phyloP scores from a whole-genome alignment of 306 rosid species.

The Alnus glutinosa region DNA sequence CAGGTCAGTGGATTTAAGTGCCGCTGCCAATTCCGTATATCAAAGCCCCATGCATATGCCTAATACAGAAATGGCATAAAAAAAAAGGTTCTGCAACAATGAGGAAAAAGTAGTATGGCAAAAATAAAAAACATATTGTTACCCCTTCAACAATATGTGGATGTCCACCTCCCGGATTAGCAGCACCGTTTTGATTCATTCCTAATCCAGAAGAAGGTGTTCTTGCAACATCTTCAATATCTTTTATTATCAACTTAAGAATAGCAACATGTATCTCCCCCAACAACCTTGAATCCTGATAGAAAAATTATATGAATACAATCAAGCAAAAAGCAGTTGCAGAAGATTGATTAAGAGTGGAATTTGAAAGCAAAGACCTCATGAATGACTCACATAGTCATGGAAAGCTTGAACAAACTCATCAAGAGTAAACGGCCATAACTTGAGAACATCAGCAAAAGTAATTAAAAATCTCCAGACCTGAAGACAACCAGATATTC shows the following conservation, averaged over 20 bases:
- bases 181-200: constrained; percentile 80
- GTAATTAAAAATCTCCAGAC: constrained; percentile 96
- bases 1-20: constrained; percentile 90
- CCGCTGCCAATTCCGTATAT: constrained; percentile 93
- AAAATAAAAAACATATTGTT: constrained; percentile 7
- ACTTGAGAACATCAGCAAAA: constrained; percentile 85
- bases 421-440: constrained; percentile 97
- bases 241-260: constrained; percentile 82
- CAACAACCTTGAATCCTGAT: constrained; percentile 92
- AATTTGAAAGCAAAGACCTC: constrained; percentile 27
- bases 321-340: constrained; percentile 9
- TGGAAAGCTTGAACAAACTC: constrained; percentile 96
- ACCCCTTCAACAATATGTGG: constrained; percentile 99
- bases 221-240: constrained; percentile 98
- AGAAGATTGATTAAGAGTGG: constrained; percentile 10
- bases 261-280: constrained; percentile 94
- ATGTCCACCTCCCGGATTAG: constrained; percentile 96
- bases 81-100: constrained; percentile 16
- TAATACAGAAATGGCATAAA: constrained; percentile 31
- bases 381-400: constrained; percentile 72
- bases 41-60: constrained; percentile 99
- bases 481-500: constrained; percentile 47
- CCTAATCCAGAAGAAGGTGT: constrained; percentile 89
- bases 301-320: constrained; percentile 31
- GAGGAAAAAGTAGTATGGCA: background rate